Conservation (phyloP, 2,329 filamentous ascomycete species). For the Pseudogymnoascus sp. region DNA sequence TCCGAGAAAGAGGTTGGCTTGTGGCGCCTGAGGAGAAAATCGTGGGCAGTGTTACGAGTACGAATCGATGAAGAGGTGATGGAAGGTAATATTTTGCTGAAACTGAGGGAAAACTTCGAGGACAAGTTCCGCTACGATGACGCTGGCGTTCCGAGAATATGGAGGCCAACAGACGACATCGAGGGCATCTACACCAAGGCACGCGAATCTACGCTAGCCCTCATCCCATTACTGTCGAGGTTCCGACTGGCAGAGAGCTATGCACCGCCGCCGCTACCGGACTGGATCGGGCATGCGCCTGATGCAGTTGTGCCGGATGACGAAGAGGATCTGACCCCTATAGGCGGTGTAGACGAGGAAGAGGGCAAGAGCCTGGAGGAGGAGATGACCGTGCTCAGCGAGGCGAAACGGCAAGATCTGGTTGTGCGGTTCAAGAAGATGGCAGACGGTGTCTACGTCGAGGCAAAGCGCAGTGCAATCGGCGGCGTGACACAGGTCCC, state of each 20-base stretch:
- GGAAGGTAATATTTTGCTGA: constrained; percentile 91
- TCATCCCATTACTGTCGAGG: constrained; percentile 80
- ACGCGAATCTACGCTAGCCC: constrained; percentile 79
- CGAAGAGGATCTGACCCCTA: constrained; percentile 80
- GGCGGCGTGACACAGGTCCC: constrained; percentile 91
- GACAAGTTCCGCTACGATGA: constrained; percentile 99
- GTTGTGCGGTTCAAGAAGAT: constrained; percentile 97
- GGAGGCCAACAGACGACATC: constrained; percentile 94
- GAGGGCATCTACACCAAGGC: constrained; percentile 90
- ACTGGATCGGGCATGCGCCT: constrained; percentile 74
- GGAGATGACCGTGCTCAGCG: constrained; percentile 89
- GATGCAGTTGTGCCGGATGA: constrained; percentile 67
- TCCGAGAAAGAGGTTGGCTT: constrained; percentile 88
- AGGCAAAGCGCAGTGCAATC: constrained; percentile 93
- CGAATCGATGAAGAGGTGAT: constrained; percentile 97
- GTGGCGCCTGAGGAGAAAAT: constrained; percentile 88
- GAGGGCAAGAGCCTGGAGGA: constrained; percentile 91
- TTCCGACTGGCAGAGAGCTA: constrained; percentile 72
- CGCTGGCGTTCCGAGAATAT: constrained; percentile 86
- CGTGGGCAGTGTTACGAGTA: constrained; percentile 80
- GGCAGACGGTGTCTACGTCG: constrained; percentile 93
- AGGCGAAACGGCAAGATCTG: constrained; percentile 83
- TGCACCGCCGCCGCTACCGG: constrained; percentile 69
- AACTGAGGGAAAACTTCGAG: constrained; percentile 96
- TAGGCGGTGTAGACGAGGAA: constrained; percentile 89